Evolutionary conservation across 805 yeast genomes (phyloP).

Genomic region (Metschnikowia noctiluminum): DNA sequence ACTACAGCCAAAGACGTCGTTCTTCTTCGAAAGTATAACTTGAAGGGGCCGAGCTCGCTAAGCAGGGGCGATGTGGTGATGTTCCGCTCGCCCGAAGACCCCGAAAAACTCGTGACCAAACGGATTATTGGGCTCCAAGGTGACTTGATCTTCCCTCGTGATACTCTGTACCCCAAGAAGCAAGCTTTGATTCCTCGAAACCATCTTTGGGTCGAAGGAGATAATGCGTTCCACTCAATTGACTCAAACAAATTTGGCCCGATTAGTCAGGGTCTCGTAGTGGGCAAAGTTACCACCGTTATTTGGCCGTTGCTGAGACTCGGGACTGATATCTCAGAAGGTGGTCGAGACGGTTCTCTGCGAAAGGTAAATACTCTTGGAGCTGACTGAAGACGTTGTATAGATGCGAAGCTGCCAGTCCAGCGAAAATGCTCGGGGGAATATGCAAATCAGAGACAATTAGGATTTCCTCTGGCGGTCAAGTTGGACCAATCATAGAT

Average conservation of each 20-base stretch:
- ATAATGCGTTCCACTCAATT: slow-evolving; percentile 69
- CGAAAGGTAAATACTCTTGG: background rate
- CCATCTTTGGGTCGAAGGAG: slow-evolving; percentile 96
- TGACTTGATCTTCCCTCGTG: slow-evolving; percentile 59
- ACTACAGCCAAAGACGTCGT: slow-evolving; percentile 56
- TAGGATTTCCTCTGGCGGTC: too few relatives aligned
- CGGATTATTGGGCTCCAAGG: slow-evolving; percentile 75
- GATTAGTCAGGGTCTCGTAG: slow-evolving; percentile 70
- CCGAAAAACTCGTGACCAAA: slow-evolving; percentile 72
- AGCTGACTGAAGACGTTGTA: too few relatives aligned
- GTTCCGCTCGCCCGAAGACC: slow-evolving; percentile 77
- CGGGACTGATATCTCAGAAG: slow-evolving; percentile 21
- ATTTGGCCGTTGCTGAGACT: slow-evolving; percentile 59
- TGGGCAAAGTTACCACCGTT: slow-evolving; percentile 69
- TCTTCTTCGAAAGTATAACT: slow-evolving; percentile 61
- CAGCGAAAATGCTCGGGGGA: too few relatives aligned
- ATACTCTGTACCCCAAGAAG: slow-evolving; percentile 60
- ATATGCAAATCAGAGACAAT: too few relatives aligned
- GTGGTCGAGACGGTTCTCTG: slow-evolving; percentile 14
- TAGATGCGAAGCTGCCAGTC: too few relatives aligned
- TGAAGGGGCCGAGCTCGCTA: slow-evolving; percentile 45
- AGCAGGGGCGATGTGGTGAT: slow-evolving; percentile 69
- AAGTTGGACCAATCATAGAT: background rate
- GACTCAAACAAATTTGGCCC: slow-evolving; percentile 92
- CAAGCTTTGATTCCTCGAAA: slow-evolving; percentile 65